phyloP scores from a whole-genome alignment of 139 green algal species.

The Trebouxia sp. region DNA sequence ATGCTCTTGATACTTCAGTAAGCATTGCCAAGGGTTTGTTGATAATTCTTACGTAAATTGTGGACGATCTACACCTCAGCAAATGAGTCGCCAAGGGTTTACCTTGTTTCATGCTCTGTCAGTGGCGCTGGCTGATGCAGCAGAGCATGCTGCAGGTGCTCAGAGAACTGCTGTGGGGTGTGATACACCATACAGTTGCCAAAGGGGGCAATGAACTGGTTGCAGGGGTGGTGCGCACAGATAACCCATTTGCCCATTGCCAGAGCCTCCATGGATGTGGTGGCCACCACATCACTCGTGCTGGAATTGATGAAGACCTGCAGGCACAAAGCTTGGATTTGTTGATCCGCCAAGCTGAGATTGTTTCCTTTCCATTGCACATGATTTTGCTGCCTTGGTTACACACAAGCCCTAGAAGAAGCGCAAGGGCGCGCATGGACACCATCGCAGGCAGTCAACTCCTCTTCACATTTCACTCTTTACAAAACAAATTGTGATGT shows the following conservation, averaged over 20 bases:
- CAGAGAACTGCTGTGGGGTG: slow-evolving; percentile 76
- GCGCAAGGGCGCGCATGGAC: no score
- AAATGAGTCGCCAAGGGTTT: not conserved
- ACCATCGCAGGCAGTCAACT: no score
- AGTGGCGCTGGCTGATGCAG: slow-evolving; percentile 68
- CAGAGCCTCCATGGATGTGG: slow-evolving; percentile 96
- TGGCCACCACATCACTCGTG: slow-evolving; percentile 95
- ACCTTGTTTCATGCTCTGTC: slow-evolving; percentile 63
- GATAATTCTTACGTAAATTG: not conserved
- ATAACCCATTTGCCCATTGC: slow-evolving; percentile 99
- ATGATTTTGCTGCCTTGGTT: no score
- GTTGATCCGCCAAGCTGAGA: no score
- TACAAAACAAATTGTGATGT: no score
- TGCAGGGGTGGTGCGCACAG: slow-evolving; percentile 92
- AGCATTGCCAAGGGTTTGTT: not conserved
- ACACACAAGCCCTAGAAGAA: no score
- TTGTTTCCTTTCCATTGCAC: no score
- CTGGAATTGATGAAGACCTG: slow-evolving; percentile 95
- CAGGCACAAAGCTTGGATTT: not conserved
- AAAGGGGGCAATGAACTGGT: slow-evolving; percentile 92
- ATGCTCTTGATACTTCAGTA: not conserved
- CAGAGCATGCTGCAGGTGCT: slow-evolving; percentile 66
- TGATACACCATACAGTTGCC: slow-evolving; percentile 88
- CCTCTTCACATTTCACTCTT: no score
- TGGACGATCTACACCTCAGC: not conserved